These are phyloP conservation scores for Clavispora fructus DNA, from an alignment of 805 yeast genomes.

Conservation along the genomic window DNA sequence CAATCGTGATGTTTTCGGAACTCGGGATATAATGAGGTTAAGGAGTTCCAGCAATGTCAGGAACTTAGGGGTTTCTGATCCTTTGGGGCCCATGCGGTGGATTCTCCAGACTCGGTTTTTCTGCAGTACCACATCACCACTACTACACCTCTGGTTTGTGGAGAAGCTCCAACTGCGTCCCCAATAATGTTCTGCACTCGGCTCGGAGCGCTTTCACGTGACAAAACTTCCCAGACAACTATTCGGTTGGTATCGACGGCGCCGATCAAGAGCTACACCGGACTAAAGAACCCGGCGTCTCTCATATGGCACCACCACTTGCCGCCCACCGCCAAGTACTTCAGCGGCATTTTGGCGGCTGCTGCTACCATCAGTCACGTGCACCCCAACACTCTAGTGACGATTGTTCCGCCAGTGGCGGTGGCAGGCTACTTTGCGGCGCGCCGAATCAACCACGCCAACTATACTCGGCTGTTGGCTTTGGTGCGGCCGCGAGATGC, in stretches of 20 bases:
- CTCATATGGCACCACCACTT: constrained; percentile 23
- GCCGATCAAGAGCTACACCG: constrained; percentile 28
- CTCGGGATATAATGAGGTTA: too few relatives aligned
- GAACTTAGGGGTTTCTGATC: too few relatives aligned
- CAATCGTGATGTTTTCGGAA: too few relatives aligned
- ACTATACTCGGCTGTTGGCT: constrained; percentile 11
- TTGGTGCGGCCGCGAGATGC: constrained; percentile 9
- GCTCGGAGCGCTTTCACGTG: neutral
- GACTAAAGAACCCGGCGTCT: constrained; percentile 19
- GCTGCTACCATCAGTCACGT: constrained; percentile 28
- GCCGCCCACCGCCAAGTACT: constrained; percentile 25
- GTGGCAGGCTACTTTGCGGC: constrained; percentile 23
- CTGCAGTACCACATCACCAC: neutral
- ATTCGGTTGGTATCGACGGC: constrained; percentile 15
- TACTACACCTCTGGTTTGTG: neutral
- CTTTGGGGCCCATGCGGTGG: too few relatives aligned
- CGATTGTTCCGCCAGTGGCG: constrained; percentile 33
- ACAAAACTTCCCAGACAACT: too few relatives aligned
- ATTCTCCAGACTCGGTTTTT: neutral
- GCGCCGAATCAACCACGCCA: constrained; percentile 10
- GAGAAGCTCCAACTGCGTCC: neutral
- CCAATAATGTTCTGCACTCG: neutral
- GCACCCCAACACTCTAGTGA: constrained; percentile 31
- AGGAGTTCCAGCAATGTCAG: too few relatives aligned
- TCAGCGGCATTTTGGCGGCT: constrained; percentile 18